These are phyloP conservation scores for Rhizopogon vinicolor DNA, from an alignment of 768 basidiomycete genomes.

Conservation along the genomic window DNA sequence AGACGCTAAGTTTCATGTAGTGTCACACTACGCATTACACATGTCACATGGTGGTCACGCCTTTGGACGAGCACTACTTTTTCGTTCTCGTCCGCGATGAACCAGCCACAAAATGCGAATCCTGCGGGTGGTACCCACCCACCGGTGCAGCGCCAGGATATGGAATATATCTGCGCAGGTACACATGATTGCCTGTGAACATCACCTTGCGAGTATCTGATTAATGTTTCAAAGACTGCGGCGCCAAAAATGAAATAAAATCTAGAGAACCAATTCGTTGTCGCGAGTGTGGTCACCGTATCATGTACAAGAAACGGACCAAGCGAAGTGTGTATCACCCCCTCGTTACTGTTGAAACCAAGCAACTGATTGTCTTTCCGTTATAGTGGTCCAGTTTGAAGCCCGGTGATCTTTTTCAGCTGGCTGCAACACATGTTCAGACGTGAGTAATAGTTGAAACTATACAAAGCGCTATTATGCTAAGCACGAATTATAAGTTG, in stretches of 20 bases:
- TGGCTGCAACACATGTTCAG: background rate
- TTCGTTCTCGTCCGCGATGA: slow-evolving; percentile 27
- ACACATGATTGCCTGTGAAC: slow-evolving; percentile 15
- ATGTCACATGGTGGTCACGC: slow-evolving; percentile 12
- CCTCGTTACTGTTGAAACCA: background rate
- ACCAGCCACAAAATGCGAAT: slow-evolving; percentile 31
- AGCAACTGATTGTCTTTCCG: slow-evolving; percentile 3
- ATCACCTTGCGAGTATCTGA: slow-evolving; percentile 8
- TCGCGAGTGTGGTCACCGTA: slow-evolving; percentile 94
- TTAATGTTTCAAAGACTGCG: slow-evolving; percentile 60
- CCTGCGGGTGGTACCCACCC: slow-evolving; percentile 28
- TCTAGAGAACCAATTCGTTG: slow-evolving; percentile 92
- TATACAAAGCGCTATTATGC: background rate
- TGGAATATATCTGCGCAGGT: slow-evolving; percentile 91
- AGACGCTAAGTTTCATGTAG: background rate
- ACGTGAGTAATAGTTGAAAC: background rate
- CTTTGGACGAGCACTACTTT: slow-evolving; percentile 5
- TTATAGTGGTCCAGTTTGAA: slow-evolving; percentile 30
- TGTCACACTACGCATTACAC: slow-evolving; percentile 2
- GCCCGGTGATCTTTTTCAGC: slow-evolving; percentile 18
- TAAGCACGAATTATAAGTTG: slow-evolving; percentile 5
- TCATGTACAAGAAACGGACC: slow-evolving; percentile 98
- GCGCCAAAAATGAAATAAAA: slow-evolving; percentile 88
- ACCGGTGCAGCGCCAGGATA: slow-evolving; percentile 46
- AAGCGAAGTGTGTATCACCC: slow-evolving; percentile 68